Conservation (phyloP, 2,329 filamentous ascomycete genomes). For the Colletotrichum sp. region DNA sequence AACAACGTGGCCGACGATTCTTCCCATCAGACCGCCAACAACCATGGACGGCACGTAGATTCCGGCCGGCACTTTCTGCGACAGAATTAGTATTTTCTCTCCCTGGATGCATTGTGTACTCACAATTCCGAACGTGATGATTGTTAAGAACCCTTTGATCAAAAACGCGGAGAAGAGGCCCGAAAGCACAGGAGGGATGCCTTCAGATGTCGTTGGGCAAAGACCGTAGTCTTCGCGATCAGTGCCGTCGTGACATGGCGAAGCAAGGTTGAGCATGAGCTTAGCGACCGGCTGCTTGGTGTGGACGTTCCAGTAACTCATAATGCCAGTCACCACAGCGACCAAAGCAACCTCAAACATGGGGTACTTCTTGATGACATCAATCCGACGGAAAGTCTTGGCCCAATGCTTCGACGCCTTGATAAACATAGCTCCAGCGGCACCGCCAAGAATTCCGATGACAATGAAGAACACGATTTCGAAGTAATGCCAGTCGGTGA, state of each 20-base stretch:
- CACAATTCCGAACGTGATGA: slow-evolving; percentile 88
- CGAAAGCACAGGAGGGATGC: slow-evolving; percentile 78
- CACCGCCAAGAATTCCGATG: slow-evolving; percentile 85
- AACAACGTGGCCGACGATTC: slow-evolving; percentile 83
- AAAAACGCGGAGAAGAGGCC: slow-evolving; percentile 80
- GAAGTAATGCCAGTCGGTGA: slow-evolving; percentile 92
- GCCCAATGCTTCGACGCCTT: slow-evolving; percentile 94
- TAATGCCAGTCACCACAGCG: slow-evolving; percentile 79
- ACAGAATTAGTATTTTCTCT: slow-evolving; percentile 13
- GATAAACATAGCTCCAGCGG: slow-evolving; percentile 90
- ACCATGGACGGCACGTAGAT: slow-evolving; percentile 99
- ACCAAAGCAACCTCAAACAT: slow-evolving; percentile 89
- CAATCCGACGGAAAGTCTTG: slow-evolving; percentile 81
- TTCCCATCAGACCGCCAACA: slow-evolving; percentile 89
- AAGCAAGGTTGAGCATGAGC: slow-evolving; percentile 86
- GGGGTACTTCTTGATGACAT: slow-evolving; percentile 80
- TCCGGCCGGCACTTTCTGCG: slow-evolving; percentile 87
- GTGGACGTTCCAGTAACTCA: slow-evolving; percentile 93
- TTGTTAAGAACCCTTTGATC: slow-evolving; percentile 87
- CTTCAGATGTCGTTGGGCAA: slow-evolving; percentile 73
- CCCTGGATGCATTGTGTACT: no score
- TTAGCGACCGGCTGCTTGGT: slow-evolving; percentile 91
- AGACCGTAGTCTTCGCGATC: slow-evolving; percentile 72
- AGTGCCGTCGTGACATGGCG: slow-evolving; percentile 76
- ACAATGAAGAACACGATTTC: slow-evolving; percentile 85